phyloP scores from a whole-genome alignment of 164 flowering plant species.

The Tinospora cordifolia region DNA sequence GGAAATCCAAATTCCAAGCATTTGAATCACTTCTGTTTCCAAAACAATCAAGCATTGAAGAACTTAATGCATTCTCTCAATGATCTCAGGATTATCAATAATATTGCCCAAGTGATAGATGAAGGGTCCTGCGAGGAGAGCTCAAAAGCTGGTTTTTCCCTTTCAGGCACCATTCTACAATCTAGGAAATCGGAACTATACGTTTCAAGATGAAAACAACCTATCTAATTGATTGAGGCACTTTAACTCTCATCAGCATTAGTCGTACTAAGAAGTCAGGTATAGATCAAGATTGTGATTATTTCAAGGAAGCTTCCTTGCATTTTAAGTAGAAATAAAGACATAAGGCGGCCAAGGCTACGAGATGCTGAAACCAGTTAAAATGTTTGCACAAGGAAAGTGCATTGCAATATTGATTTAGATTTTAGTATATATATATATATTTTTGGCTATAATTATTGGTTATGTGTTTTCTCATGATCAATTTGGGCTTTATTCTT shows the following conservation, averaged over 20 bases:
- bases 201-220: not conserved
- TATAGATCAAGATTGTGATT: not conserved
- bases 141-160: too few relatives aligned
- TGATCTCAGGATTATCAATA: not conserved
- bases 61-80: not conserved
- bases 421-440: not conserved
- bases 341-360: not conserved
- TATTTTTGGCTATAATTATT: not conserved
- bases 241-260: too few relatives aligned
- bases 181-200: not conserved
- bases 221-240: too few relatives aligned
- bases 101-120: not conserved
- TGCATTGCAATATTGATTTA: not conserved
- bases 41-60: not conserved
- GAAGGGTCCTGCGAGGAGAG: too few relatives aligned
- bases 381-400: not conserved
- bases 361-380: slow-evolving; percentile 1
- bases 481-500: not conserved
- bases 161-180: not conserved
- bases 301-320: not conserved
- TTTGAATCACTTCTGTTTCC: not conserved
- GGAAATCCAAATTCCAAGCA: not conserved
- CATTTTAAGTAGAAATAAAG: not conserved
- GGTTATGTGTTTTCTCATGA: not conserved
- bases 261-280: not conserved